phyloP scores from a whole-genome alignment of 176 grass and related monocot species.

The Phyllostachys edulis region DNA sequence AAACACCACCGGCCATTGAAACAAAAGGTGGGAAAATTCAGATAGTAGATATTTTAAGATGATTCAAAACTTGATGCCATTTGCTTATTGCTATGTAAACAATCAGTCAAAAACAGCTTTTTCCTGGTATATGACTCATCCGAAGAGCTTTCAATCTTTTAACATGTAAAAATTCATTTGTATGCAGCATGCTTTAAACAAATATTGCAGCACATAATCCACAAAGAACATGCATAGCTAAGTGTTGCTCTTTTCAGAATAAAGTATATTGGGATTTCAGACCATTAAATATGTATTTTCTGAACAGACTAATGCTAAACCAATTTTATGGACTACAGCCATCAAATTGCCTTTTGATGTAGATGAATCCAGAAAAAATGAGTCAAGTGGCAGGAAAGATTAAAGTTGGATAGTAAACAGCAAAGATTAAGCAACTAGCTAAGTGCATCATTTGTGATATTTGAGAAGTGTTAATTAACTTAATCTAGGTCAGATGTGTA shows the following conservation, averaged over 20 bases:
- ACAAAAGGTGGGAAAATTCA: background rate
- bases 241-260: background rate
- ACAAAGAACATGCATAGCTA: background rate
- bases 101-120: background rate
- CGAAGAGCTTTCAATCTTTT: background rate
- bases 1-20: background rate
- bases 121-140: background rate
- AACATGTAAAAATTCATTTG: background rate
- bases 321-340: background rate
- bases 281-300: background rate
- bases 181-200: background rate
- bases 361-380: background rate
- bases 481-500: background rate
- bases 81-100: background rate
- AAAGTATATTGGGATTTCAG: background rate
- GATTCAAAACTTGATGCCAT: background rate
- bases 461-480: constrained; percentile 5
- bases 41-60: background rate
- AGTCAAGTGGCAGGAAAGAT: background rate
- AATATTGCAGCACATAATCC: background rate
- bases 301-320: background rate
- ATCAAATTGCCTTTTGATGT: background rate
- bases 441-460: constrained; percentile 9
- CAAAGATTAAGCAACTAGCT: background rate
- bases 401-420: background rate